Base-by-base conservation (phyloP, 164 flowering plant genomes). In the Brasenia schreberi region DNA sequence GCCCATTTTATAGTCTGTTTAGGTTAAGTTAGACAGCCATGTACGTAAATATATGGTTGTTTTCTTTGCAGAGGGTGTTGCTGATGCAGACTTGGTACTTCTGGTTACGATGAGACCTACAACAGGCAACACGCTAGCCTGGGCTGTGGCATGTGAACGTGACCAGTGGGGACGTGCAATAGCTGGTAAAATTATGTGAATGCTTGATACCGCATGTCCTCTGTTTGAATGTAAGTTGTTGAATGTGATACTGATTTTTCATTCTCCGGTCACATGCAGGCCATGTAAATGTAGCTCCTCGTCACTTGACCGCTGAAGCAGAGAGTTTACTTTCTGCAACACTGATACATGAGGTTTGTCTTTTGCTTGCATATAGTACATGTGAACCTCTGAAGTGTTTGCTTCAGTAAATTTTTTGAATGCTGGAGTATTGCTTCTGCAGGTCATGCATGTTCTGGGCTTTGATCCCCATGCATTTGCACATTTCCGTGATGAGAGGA, bases 131-230 rank as follows among this genome's bases (percentile, higher is more conserved):
- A 95, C 99, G 69, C 87, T 95, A 65, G 99, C 99, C 33, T 95
- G 99, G 99, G 99, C 99, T 10, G 99, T 95, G 74, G 97, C 99
- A 71, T 95, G 99, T 69, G 99, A 95, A 70, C 96, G 99, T 66
- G 98, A 93, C 83, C 99, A 95, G 66, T 95, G 99, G 99, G 99
- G 99, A 9, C 97, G 99, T 83, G 99, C 99, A 62, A 85, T 95
- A 76, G 99, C 99, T 58, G 99, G 99, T 92, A 84, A 65, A 58
- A n/a, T 23, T 23, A 23, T 23, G 27, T 23, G 53, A 45, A 45
- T 45, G 12, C 53, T 45, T 45, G 53, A 45, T 12, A 45, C 27
- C 27, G 27, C 27, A 0, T 23, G 27, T 23, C 27, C 27, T 23
- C 27, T 23, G 27, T 23, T 23, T 23, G 27, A 23, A 0, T 23